These are phyloP conservation scores for Licmophora abbreviata DNA, from an alignment of 108 stramenopile genomes.

Conservation along the genomic window DNA sequence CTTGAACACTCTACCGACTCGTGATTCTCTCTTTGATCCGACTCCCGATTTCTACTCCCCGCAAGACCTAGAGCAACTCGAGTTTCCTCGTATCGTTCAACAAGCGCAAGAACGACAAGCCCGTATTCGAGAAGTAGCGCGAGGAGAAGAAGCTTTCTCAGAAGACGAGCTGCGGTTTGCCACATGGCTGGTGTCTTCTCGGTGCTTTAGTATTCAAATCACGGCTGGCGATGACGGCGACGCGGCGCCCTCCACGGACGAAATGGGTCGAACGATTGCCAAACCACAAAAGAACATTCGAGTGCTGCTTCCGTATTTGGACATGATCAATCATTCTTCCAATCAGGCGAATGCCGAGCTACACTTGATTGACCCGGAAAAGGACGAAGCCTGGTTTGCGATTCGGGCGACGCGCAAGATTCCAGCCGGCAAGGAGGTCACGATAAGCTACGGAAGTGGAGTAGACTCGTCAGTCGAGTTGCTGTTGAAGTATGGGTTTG, in stretches of 20 bases:
- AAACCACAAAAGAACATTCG: conserved; percentile 32
- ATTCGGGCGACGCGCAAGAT: conserved; percentile 53
- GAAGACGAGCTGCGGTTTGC: conserved; percentile 57
- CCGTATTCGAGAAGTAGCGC: conserved; percentile 22
- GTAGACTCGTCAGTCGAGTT: conserved; percentile 48
- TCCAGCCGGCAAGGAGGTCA: conserved; percentile 45
- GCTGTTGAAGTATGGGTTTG: conserved; percentile 63
- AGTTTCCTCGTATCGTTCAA: conserved; percentile 46
- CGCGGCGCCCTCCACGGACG: conserved; percentile 21
- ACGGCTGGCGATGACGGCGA: conserved; percentile 5
- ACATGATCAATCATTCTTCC: conserved; percentile 59
- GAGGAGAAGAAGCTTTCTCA: conserved; percentile 19
- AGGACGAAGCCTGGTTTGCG: conserved; percentile 69
- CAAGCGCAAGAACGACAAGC: conserved; percentile 27
- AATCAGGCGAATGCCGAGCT: conserved; percentile 45
- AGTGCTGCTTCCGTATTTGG: conserved; percentile 56
- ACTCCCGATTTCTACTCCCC: conserved; percentile 58
- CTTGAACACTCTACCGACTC: conserved; percentile 22
- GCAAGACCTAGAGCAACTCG: conserved; percentile 44
- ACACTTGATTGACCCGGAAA: conserved; percentile 63
- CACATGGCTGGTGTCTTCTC: conserved; percentile 48
- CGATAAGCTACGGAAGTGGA: conserved; percentile 52
- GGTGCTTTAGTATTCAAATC: conserved; percentile 38
- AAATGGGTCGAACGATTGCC: conserved; percentile 28
- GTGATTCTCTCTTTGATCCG: conserved; percentile 16